These are phyloP conservation scores for Elongisporangium anandrum DNA, from an alignment of 352 stramenopile species.

Conservation along the genomic window DNA sequence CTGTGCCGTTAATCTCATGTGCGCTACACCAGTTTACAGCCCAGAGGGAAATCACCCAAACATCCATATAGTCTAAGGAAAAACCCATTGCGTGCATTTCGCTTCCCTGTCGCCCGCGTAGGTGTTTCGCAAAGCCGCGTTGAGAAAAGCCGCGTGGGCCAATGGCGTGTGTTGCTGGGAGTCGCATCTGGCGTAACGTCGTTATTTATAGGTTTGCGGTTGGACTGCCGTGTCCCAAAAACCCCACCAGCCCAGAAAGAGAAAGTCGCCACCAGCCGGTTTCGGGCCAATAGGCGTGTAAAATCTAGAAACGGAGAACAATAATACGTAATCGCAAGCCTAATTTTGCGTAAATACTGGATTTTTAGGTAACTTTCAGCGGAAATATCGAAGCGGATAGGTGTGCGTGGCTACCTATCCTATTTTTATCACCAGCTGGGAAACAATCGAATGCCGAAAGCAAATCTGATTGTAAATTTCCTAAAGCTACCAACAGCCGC, in stretches of 20 bases:
- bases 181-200: not conserved
- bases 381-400: not conserved
- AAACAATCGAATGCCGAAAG: not conserved
- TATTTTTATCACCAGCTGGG: not conserved
- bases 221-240: not conserved
- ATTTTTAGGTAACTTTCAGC: not conserved
- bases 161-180: not conserved
- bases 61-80: not conserved
- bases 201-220: not conserved
- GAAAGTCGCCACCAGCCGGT: not conserved
- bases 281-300: conserved; percentile 1
- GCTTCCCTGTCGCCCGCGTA: not conserved
- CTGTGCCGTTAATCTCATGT: not conserved
- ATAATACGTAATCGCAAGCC: not conserved
- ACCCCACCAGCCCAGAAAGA: not conserved
- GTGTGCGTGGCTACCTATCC: not conserved
- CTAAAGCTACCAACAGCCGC: not conserved
- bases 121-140: not conserved
- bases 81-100: not conserved
- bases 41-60: not conserved
- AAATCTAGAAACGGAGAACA: conserved; percentile 2
- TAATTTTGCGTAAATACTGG: not conserved
- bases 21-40: not conserved
- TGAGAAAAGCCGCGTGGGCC: not conserved
- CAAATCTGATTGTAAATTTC: not conserved